These are phyloP conservation scores for Alternaria novae-zelandiae DNA, from an alignment of 2,329 filamentous ascomycete genomes.

Conservation along the genomic window DNA sequence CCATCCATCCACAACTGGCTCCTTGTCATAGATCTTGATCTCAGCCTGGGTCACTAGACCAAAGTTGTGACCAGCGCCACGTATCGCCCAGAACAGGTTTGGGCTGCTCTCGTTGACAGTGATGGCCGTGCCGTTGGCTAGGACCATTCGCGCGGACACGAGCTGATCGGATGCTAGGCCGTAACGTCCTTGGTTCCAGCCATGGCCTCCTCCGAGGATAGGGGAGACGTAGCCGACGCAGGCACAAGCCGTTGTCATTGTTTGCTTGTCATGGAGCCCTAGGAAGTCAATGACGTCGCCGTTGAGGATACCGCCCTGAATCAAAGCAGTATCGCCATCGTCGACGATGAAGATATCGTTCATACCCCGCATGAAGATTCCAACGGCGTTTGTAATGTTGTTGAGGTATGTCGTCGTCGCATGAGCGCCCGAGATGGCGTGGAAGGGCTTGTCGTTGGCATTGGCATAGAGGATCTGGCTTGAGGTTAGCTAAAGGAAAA, in stretches of 20 bases:
- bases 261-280: conserved; percentile 35
- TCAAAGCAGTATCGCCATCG: conserved; percentile 22
- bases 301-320: conserved; percentile 35
- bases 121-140: conserved; percentile 44
- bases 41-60: conserved; percentile 38
- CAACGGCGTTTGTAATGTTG: conserved; percentile 33
- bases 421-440: conserved; percentile 47
- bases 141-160: conserved; percentile 43
- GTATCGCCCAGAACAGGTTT: conserved; percentile 50
- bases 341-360: conserved; percentile 31
- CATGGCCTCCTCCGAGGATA: conserved; percentile 64
- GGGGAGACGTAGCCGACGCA: conserved; percentile 61
- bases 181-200: conserved; percentile 60
- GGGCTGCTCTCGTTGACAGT: conserved; percentile 41
- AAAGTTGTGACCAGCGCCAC: conserved; percentile 45
- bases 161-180: conserved; percentile 35
- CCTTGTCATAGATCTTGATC: conserved; percentile 24
- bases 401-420: conserved; percentile 34
- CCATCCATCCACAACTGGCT: conserved; percentile 15
- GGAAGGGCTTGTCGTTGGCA: conserved; percentile 38
- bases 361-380: conserved; percentile 39
- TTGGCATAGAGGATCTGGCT: conserved; percentile 29
- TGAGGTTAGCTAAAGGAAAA: not conserved
- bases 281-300: conserved; percentile 34
- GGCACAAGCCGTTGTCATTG: conserved; percentile 26